Conservation (phyloP, 2,329 filamentous ascomycete species). For the Aspergillus unguis region DNA sequence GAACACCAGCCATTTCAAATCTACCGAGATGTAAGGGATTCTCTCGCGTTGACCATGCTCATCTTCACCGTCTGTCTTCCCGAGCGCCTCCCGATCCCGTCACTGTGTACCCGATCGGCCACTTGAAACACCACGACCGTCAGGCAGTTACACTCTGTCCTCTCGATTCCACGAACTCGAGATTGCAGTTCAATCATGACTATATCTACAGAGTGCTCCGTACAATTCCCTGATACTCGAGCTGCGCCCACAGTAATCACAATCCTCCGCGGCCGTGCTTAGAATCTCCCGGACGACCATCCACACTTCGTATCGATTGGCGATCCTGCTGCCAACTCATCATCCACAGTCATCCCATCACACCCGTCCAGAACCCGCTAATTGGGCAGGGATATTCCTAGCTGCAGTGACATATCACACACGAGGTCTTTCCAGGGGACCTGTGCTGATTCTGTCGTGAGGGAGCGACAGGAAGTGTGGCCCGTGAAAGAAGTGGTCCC, state of each 20-base stretch:
- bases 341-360: conserved; percentile 11
- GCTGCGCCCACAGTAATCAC: too few species aligned
- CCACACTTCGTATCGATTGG: conserved; percentile 4
- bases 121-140: too few species aligned
- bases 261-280: too few species aligned
- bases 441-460: not conserved
- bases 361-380: not conserved
- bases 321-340: conserved; percentile 15
- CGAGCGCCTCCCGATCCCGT: not conserved
- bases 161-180: too few species aligned
- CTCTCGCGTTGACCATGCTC: too few species aligned
- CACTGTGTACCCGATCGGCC: not conserved
- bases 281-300: conserved; percentile 14
- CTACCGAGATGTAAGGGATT: too few species aligned
- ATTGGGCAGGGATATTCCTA: conserved; percentile 12
- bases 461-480: not conserved
- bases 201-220: too few species aligned
- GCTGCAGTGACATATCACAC: conserved; percentile 5
- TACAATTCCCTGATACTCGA: too few species aligned
- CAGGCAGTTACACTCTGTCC: too few species aligned
- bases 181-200: too few species aligned
- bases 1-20: too few species aligned
- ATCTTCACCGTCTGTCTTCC: too few species aligned
- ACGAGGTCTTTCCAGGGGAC: not conserved
- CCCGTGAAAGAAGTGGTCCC: not conserved